Conservation (phyloP, 208 protist genomes). For the Crithidia thermophila region DNA sequence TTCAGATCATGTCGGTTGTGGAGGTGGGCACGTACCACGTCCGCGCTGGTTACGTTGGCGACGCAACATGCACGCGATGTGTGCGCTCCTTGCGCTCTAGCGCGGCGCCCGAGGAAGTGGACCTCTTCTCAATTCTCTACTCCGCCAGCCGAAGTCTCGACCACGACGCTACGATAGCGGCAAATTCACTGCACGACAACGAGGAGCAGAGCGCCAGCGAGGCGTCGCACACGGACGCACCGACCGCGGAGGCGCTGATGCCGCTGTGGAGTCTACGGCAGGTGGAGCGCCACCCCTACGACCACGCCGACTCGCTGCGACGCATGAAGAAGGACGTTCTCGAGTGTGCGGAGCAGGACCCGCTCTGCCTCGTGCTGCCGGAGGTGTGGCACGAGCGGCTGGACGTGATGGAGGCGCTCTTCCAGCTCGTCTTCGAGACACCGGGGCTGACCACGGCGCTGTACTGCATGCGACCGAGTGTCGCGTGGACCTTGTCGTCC, state of each 20-base stretch:
- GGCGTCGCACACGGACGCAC: no score
- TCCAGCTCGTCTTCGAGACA: constrained; percentile 62
- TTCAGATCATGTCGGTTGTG: constrained; percentile 71
- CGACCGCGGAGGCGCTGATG: constrained; percentile 15
- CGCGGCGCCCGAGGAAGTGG: constrained; percentile 36
- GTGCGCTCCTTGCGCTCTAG: constrained; percentile 35
- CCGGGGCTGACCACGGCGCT: constrained; percentile 49
- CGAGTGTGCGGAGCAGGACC: constrained; percentile 47
- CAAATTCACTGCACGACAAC: background rate
- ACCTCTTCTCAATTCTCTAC: constrained; percentile 58
- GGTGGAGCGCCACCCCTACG: constrained; percentile 40
- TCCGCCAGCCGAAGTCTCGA: constrained; percentile 14
- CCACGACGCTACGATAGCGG: background rate
- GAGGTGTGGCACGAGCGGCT: constrained; percentile 75
- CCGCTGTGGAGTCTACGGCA: constrained; percentile 65
- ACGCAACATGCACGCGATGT: constrained; percentile 55
- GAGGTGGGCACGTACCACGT: constrained; percentile 75
- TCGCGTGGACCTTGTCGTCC: constrained; percentile 68
- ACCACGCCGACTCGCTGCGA: constrained; percentile 53
- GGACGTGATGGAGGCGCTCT: constrained; percentile 62
- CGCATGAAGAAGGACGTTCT: constrained; percentile 55
- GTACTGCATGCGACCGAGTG: constrained; percentile 80
- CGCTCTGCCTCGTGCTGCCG: constrained; percentile 78
- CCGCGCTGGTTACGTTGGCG: constrained; percentile 78
- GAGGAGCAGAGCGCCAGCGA: background rate